Percentiles rank a stretch among this genome's conserved stretches.
Conservation (phyloP, 2,329 filamentous ascomycete genomes). For the Diplodia mutila region DNA sequence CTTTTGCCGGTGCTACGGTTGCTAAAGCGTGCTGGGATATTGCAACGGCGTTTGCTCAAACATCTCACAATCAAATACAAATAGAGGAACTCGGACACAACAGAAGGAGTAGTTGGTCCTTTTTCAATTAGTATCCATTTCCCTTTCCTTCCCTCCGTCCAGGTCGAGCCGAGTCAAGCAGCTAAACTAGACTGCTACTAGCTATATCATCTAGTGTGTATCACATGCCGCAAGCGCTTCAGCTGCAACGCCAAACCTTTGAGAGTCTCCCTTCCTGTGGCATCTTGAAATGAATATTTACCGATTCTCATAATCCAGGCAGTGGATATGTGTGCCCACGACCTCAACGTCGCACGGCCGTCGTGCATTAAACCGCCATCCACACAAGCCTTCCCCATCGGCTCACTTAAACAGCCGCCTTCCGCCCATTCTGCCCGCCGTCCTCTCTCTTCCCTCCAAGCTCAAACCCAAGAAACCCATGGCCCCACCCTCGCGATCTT, state of each 20-base stretch:
- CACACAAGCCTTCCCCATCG: neutral
- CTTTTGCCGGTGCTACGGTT: neutral
- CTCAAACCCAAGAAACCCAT: constrained; percentile 56
- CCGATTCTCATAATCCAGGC: neutral
- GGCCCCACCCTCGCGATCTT: constrained; percentile 64
- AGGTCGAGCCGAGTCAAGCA: neutral
- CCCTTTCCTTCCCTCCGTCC: neutral
- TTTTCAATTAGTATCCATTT: neutral
- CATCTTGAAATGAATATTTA: neutral
- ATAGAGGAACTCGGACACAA: neutral
- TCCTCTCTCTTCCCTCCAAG: constrained; percentile 51
- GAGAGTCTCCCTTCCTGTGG: neutral
- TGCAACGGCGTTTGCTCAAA: neutral
- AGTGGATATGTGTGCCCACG: neutral
- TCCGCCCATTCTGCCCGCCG: constrained; percentile 50
- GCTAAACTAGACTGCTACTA: neutral
- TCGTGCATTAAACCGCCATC: neutral
- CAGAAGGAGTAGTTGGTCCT: neutral
- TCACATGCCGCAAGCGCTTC: neutral
- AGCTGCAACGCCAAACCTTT: neutral
- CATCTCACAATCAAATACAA: neutral
- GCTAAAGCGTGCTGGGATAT: neutral
- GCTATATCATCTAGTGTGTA: neutral
- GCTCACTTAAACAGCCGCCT: constrained; percentile 49
- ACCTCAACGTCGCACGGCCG: neutral